Base-by-base conservation (phyloP, 2,329 filamentous ascomycete species). In the Zelopaecilomyces penicillatus region DNA sequence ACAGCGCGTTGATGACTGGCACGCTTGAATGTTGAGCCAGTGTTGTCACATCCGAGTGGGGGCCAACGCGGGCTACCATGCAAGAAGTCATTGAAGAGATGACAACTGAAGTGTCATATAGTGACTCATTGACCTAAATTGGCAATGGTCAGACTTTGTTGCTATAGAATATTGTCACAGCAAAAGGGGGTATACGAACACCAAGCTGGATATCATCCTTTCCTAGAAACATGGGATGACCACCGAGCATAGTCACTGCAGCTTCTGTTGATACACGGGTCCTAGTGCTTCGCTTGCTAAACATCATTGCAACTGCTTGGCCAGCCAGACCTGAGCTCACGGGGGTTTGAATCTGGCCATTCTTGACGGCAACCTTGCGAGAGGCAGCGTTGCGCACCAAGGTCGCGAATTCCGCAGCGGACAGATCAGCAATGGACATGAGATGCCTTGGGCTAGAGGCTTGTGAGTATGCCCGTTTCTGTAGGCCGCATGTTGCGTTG, bases 151-250 rank as follows among this genome's bases (percentile, higher is more conserved):
- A 45, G 32, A 26, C 19, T 45, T 35, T 36, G 29, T 44, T 31
- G 6, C 26, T 37, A 32, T 28, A 5, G 35, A 40, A 42, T 40
- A 39, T 50, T 36, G 49, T 31, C 7, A 40, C 39, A 3, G n/a
- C 12, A 37, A 36, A 30, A 10, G 10, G 26, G 12, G 39, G 19
- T 26, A 28, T 30, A 70, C 75, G 53, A 64, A 86, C 93, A 42
- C 93, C 93, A 19, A 98, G 75, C 65, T 98, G 93, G 50, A 98
- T 98, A 61, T 98, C 93, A 44, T 94, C 84, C 61, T 90, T 93
- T 57, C 90, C 89, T 47, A 98, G 67, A 63, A 98, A 98, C 90
- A 98, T 96, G 26, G 93, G 83, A 57, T 95, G 85, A 0, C 91
- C 93, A 33, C 90, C 89, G 73, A 98, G 77, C 48, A 87, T 73